Percentiles rank a stretch among this genome's conserved stretches.
Conservation (phyloP, 306 rosid genomes). For the Acacia acuminata region DNA sequence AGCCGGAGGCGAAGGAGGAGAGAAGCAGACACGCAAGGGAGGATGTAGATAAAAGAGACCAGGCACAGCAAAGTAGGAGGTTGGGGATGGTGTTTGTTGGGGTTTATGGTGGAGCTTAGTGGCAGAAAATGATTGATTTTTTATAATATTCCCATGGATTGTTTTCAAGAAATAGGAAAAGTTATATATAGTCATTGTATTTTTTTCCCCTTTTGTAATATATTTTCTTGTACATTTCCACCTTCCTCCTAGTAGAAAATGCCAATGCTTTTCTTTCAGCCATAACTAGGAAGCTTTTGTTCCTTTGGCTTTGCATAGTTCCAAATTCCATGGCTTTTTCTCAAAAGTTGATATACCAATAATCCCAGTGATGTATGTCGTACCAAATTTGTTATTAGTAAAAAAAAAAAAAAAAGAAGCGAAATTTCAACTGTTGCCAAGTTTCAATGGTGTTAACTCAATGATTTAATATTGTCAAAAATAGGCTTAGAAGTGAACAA, state of each 20-base stretch:
- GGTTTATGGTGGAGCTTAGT: slow-evolving; percentile 53
- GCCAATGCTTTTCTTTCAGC: background rate
- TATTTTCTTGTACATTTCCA: slow-evolving; percentile 35
- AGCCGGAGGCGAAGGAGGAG: slow-evolving; percentile 82
- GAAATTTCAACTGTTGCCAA: too few species aligned
- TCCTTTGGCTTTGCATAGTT: background rate
- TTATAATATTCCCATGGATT: slow-evolving; percentile 50
- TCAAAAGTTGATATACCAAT: background rate
- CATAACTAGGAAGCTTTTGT: background rate
- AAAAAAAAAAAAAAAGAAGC: too few species aligned
- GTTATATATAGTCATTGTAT: slow-evolving; percentile 30
- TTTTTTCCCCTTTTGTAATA: slow-evolving; percentile 37
- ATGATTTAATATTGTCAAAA: too few species aligned
- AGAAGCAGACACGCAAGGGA: slow-evolving; percentile 27
- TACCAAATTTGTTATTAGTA: background rate
- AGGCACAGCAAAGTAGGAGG: slow-evolving; percentile 44
- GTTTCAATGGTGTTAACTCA: too few species aligned
- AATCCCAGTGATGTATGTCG: background rate
- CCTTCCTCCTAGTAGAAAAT: slow-evolving; percentile 26
- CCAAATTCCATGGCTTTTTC: background rate
- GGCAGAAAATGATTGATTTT: slow-evolving; percentile 42
- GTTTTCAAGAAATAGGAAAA: slow-evolving; percentile 36
- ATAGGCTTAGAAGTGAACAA: too few species aligned
- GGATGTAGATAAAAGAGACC: slow-evolving; percentile 35
- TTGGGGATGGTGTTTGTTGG: slow-evolving; percentile 55